Evolutionary conservation across 73 alveolate species (phyloP).

Genomic region (Paramecium octaurelia): DNA sequence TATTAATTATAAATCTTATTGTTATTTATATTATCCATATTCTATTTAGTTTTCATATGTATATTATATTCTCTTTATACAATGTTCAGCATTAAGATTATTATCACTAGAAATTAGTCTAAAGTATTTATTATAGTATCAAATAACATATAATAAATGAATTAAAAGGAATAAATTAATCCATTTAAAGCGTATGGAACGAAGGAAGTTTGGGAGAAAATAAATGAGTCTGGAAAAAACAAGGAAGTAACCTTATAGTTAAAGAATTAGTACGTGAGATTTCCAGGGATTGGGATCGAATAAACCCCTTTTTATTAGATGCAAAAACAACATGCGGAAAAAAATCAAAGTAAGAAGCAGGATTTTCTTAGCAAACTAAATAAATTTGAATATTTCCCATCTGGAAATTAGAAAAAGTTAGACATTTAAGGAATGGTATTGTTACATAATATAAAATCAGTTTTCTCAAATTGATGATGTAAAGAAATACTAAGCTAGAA

Average conservation of each 20-base stretch:
- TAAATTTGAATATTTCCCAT: neutral
- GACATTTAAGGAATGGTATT: conserved; percentile 26
- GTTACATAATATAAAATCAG: neutral
- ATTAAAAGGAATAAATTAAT: conserved; percentile 24
- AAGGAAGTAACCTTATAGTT: neutral
- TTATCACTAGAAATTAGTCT: neutral
- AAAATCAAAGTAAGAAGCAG: conserved; percentile 2
- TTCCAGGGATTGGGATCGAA: conserved; percentile 44
- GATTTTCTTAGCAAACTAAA: neutral
- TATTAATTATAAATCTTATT: too few relatives aligned
- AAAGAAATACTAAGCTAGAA: neutral
- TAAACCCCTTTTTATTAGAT: conserved; percentile 24
- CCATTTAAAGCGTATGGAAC: conserved; percentile 42
- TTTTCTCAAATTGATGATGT: conserved; percentile 26
- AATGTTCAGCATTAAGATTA: neutral
- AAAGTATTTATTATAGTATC: neutral
- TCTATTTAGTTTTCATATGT: too few relatives aligned
- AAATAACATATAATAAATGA: neutral
- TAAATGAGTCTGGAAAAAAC: neutral
- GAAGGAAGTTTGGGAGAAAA: conserved; percentile 32
- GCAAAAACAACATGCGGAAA: conserved; percentile 5
- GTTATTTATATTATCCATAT: too few relatives aligned
- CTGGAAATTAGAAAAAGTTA: neutral
- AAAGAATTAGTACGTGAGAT: neutral
- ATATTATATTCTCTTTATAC: neutral